Evolutionary conservation across 2,329 filamentous ascomycete species (phyloP).

Genomic region (Rutstroemia sydowiana): DNA sequence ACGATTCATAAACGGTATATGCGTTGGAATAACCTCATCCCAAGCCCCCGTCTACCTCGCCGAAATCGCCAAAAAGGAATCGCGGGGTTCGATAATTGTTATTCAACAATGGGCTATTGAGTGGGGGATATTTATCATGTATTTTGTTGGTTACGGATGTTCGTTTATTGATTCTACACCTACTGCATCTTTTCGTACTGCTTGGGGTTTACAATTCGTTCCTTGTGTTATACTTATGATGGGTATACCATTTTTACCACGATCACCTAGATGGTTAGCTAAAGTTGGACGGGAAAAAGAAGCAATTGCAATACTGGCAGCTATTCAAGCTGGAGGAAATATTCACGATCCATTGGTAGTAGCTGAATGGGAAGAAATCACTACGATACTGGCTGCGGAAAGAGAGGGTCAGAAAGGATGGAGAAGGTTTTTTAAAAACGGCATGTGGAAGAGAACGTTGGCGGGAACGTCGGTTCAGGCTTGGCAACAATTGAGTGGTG

Average conservation of each 20-base stretch:
- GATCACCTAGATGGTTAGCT: constrained; percentile 45
- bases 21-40: constrained; percentile 57
- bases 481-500: constrained; percentile 23
- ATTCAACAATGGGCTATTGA: constrained; percentile 68
- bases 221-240: constrained; percentile 37
- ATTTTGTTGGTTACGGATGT: constrained; percentile 46
- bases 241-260: constrained; percentile 38
- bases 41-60: constrained; percentile 61
- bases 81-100: constrained; percentile 59
- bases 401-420: constrained; percentile 27
- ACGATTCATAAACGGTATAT: constrained; percentile 54
- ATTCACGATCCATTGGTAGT: constrained; percentile 46
- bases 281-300: constrained; percentile 41
- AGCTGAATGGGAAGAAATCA: constrained; percentile 50
- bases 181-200: constrained; percentile 41
- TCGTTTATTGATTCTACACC: constrained; percentile 34
- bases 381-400: constrained; percentile 30
- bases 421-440: constrained; percentile 37
- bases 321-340: constrained; percentile 50
- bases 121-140: constrained; percentile 56
- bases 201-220: constrained; percentile 42
- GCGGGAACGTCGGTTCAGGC: constrained; percentile 12
- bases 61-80: constrained; percentile 50
- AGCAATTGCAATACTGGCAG: constrained; percentile 41
- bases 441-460: constrained; percentile 48